Evolutionary conservation across 495 filamentous ascomycete species (phyloP).

Genomic region (Xylaria longipes): DNA sequence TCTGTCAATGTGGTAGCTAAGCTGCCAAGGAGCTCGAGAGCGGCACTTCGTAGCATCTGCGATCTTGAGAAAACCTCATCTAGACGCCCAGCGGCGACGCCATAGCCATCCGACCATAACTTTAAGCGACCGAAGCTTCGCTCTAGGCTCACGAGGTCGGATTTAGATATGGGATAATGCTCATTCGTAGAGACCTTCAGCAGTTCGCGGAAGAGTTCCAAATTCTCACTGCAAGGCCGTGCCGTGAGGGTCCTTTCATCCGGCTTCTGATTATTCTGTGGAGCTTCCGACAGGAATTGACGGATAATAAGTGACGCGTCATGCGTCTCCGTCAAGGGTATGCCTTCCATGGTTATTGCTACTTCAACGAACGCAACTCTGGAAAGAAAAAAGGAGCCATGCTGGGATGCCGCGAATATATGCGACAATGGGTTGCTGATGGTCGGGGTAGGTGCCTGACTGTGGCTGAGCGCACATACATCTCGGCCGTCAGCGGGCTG

Average conservation of each 20-base stretch:
- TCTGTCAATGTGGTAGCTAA: background rate
- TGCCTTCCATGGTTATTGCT: background rate
- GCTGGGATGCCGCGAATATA: background rate
- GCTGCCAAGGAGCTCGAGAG: background rate
- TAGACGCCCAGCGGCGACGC: background rate
- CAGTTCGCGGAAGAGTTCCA: background rate
- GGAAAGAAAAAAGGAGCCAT: background rate
- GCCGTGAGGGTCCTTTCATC: background rate
- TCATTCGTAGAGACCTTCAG: background rate
- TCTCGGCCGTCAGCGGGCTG: too few relatives aligned
- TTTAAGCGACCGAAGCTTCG: background rate
- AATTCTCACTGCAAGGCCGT: background rate
- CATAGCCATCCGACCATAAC: background rate
- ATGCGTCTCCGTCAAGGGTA: background rate
- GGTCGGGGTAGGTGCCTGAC: background rate
- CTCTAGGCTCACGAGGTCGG: background rate
- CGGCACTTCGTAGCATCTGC: background rate
- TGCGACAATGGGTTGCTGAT: background rate
- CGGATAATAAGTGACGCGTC: background rate
- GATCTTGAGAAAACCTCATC: background rate
- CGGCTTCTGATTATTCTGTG: background rate
- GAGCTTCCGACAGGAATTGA: background rate
- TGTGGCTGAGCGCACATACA: background rate
- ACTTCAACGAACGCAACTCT: too few relatives aligned
- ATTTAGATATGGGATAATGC: background rate